These are phyloP conservation scores for Blastocystis sp. DNA, from an alignment of 352 stramenopile genomes.

Conservation along the genomic window DNA sequence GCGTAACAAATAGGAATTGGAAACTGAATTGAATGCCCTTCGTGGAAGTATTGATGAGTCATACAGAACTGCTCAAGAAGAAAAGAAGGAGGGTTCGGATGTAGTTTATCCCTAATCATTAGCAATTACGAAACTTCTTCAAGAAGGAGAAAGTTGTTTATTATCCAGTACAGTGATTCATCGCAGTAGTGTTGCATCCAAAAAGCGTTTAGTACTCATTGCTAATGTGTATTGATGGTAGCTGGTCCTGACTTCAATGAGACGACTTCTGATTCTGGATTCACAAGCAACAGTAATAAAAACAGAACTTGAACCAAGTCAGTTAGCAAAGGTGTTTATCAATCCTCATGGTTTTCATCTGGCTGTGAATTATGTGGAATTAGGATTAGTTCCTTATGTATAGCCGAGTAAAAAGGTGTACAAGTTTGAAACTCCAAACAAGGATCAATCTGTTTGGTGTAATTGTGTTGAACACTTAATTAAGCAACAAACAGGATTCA, in stretches of 20 bases:
- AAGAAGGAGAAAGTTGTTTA: background rate
- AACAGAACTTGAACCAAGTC: background rate
- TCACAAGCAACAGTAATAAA: background rate
- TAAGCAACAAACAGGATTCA: background rate
- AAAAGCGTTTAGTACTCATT: background rate
- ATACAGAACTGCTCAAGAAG: background rate
- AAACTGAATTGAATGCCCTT: conserved; percentile 12
- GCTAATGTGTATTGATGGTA: background rate
- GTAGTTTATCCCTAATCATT: background rate
- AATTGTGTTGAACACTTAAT: conserved; percentile 45
- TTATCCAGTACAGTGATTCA: conserved; percentile 13
- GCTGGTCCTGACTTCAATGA: conserved; percentile 20
- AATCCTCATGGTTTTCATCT: background rate
- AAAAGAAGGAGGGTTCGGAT: background rate
- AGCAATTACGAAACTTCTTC: conserved; percentile 14
- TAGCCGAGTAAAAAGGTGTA: conserved; percentile 38
- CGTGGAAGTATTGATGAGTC: conserved; percentile 24
- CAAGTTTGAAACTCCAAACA: conserved; percentile 22
- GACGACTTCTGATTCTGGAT: conserved; percentile 17
- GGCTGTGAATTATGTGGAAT: background rate
- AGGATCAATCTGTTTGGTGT: conserved; percentile 27
- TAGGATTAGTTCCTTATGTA: background rate
- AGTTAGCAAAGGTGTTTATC: background rate
- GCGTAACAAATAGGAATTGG: background rate
- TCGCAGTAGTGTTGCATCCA: background rate